Evolutionary conservation across 2,329 filamentous ascomycete species (phyloP).

Genomic region (Phyllosticta paracitricarpa): DNA sequence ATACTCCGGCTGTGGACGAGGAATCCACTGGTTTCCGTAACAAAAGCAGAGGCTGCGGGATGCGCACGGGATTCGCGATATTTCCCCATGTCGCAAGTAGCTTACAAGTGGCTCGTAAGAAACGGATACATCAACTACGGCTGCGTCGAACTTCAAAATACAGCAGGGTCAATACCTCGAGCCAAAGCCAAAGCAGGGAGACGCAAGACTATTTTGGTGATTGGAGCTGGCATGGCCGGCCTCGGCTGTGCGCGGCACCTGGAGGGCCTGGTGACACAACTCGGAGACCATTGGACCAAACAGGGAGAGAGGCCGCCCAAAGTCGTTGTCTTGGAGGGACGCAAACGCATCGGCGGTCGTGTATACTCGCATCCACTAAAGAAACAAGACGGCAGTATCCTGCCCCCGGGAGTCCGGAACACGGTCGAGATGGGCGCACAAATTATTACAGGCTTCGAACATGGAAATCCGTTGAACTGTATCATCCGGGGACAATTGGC

Average conservation of each 20-base stretch:
- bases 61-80: conserved; percentile 81
- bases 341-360: conserved; percentile 77
- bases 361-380: conserved; percentile 74
- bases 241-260: conserved; percentile 86
- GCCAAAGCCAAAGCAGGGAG: conserved; percentile 35
- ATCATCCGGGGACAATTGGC: conserved; percentile 85
- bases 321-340: conserved; percentile 76
- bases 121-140: conserved; percentile 96
- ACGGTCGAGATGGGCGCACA: conserved; percentile 97
- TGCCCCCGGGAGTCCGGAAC: conserved; percentile 49
- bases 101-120: conserved; percentile 84
- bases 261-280: conserved; percentile 74
- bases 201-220: conserved; percentile 68
- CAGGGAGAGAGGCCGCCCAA: conserved; percentile 59
- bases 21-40: conserved; percentile 74
- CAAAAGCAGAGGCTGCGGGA: conserved; percentile 75
- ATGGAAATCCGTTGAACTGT: conserved; percentile 86
- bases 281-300: conserved; percentile 56
- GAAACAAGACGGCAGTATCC: conserved; percentile 46
- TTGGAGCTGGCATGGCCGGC: conserved; percentile 91
- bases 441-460: conserved; percentile 94
- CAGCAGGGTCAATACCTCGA: conserved; percentile 24
- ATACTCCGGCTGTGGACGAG: conserved; percentile 84
- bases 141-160: conserved; percentile 62
- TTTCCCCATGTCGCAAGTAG: conserved; percentile 80